phyloP scores from a whole-genome alignment of 2,329 filamentous ascomycete species.

The Tolypocladium inflatum region DNA sequence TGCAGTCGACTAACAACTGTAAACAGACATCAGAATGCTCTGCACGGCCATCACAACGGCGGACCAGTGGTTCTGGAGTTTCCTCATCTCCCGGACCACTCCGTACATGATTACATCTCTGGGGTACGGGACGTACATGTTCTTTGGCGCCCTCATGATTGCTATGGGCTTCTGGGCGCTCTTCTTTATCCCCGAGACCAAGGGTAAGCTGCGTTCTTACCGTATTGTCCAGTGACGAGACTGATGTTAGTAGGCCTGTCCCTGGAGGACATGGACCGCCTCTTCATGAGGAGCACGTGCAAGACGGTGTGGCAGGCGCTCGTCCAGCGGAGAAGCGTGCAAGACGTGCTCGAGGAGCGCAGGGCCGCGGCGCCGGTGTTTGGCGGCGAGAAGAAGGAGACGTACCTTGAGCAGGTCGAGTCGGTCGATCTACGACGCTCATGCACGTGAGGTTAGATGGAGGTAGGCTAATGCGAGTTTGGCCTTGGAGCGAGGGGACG shows the following conservation, averaged over 20 bases:
- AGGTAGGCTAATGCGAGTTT: no score
- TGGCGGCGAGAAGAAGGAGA: not conserved
- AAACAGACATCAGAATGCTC: constrained; percentile 23
- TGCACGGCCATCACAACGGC: constrained; percentile 23
- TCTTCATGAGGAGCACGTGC: constrained; percentile 19
- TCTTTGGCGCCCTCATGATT: constrained; percentile 37
- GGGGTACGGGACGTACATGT: constrained; percentile 42
- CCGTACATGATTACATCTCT: constrained; percentile 31
- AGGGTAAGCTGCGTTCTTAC: constrained; percentile 19
- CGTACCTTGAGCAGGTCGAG: not conserved
- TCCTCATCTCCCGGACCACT: constrained; percentile 28
- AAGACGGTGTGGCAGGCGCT: constrained; percentile 9
- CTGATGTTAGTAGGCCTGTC: constrained; percentile 20
- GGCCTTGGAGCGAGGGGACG: no score
- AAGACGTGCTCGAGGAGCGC: not conserved
- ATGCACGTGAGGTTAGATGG: not conserved
- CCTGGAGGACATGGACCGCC: constrained; percentile 36
- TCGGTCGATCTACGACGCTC: not conserved
- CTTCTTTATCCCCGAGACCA: constrained; percentile 43
- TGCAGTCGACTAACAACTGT: not conserved
- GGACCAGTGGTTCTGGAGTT: constrained; percentile 28
- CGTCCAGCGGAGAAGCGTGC: constrained; percentile 3
- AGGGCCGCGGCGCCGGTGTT: not conserved
- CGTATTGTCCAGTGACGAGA: not conserved
- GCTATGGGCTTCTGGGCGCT: constrained; percentile 35